Evolutionary conservation across 1,139 yeast genomes (phyloP).

Genomic region (Blastobotrys persicus): DNA sequence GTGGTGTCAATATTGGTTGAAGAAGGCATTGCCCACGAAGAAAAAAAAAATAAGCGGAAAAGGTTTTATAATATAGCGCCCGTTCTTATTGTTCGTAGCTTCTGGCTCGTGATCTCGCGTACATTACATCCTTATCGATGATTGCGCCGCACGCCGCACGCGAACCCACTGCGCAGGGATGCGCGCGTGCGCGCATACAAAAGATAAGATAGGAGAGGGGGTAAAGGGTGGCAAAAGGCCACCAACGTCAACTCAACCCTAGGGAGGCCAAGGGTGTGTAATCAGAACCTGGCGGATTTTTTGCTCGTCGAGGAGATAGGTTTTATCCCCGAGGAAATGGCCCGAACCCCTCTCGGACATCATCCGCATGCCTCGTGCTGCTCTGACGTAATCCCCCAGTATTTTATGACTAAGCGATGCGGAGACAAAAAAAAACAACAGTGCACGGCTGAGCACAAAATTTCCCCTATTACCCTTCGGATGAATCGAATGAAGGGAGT

Average conservation of each 20-base stretch:
- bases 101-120: background rate
- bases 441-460: background rate
- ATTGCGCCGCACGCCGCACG: background rate
- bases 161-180: background rate
- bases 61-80: too few species aligned
- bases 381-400: background rate
- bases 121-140: background rate
- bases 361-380: background rate
- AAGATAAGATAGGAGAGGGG: too few species aligned
- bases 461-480: background rate
- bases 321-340: background rate
- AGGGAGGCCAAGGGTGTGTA: background rate
- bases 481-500: too few species aligned
- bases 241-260: background rate
- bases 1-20: conserved; percentile 1
- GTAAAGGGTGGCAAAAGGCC: background rate
- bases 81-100: background rate
- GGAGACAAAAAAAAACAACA: background rate
- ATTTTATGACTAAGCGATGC: background rate
- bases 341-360: background rate
- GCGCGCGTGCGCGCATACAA: background rate
- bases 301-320: background rate
- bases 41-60: too few species aligned
- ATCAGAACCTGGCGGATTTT: background rate
- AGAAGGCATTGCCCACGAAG: conserved; percentile 1